Conservation (phyloP, 257 asterid genomes). For the Ajuga chamaepitys region DNA sequence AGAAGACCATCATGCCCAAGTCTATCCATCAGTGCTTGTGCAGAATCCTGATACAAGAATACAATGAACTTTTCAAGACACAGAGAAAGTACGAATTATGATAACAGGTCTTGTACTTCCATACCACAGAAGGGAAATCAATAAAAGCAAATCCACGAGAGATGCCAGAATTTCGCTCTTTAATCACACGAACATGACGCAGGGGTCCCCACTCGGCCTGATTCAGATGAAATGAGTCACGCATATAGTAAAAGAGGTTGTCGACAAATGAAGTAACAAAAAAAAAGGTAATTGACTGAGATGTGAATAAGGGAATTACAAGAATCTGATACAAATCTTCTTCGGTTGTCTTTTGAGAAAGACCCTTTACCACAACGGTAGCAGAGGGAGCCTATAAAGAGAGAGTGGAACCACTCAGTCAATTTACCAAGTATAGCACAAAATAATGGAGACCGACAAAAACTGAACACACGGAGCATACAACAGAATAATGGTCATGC, state of each 20-base stretch:
- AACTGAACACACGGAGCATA: constrained; percentile 25
- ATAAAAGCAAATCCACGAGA: constrained; percentile 99
- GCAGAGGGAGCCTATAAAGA: constrained; percentile 83
- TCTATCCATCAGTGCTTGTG: constrained; percentile 91
- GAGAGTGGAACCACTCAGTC: constrained; percentile 13
- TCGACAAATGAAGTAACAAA: not conserved
- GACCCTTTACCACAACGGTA: constrained; percentile 95
- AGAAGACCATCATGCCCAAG: constrained; percentile 84
- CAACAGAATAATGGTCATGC: constrained; percentile 61
- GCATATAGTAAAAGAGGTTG: not conserved
- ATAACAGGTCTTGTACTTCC: constrained; percentile 16
- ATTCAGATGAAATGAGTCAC: constrained; percentile 3
- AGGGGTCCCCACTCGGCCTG: constrained; percentile 99
- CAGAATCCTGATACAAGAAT: constrained; percentile 57
- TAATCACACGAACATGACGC: constrained; percentile 93
- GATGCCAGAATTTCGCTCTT: constrained; percentile 83
- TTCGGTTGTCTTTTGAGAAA: constrained; percentile 88
- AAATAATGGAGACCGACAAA: not conserved
- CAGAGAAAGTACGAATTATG: not conserved
- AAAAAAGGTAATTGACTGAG: constrained; percentile 4
- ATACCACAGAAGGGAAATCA: constrained; percentile 94
- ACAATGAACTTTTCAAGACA: not conserved
- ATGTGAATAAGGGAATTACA: constrained; percentile 32
- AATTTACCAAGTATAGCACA: constrained; percentile 11
- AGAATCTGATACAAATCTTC: constrained; percentile 94